Evolutionary conservation across 805 yeast genomes (phyloP).

Genomic region (Starmerella kuoi): DNA sequence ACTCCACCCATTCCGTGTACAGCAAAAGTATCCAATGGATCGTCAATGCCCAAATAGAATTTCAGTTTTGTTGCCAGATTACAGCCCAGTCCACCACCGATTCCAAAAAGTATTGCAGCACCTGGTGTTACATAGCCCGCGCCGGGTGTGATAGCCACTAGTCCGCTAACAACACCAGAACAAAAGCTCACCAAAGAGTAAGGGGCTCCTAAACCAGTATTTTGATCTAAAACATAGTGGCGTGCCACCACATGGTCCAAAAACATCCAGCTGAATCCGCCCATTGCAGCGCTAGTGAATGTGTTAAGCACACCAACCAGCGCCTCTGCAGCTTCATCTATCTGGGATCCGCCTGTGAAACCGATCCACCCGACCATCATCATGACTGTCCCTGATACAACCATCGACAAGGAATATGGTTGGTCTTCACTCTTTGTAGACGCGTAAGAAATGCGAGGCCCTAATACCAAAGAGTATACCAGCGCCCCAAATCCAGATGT

Average conservation of each 20-base stretch:
- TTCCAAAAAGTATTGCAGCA: conserved; percentile 65
- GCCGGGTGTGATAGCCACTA: conserved; percentile 92
- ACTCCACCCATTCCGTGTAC: conserved; percentile 36
- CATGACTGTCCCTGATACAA: conserved; percentile 55
- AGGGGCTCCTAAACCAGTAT: conserved; percentile 28
- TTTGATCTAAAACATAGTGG: neutral
- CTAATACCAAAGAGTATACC: conserved; percentile 53
- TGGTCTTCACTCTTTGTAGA: conserved; percentile 25
- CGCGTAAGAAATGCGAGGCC: conserved; percentile 53
- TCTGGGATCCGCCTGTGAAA: conserved; percentile 61
- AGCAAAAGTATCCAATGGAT: conserved; percentile 91
- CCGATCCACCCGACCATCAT: conserved; percentile 73
- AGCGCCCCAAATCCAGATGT: conserved; percentile 60
- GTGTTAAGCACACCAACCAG: conserved; percentile 44
- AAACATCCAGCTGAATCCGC: conserved; percentile 35
- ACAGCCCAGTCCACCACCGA: conserved; percentile 60
- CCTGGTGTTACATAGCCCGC: conserved; percentile 89
- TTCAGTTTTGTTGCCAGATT: conserved; percentile 79
- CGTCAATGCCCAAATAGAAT: conserved; percentile 62
- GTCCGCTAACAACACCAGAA: conserved; percentile 85
- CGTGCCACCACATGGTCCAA: conserved; percentile 30
- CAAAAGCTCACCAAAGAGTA: conserved; percentile 93
- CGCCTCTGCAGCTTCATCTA: conserved; percentile 26
- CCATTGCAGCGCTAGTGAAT: conserved; percentile 40
- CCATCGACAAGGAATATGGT: conserved; percentile 56